These are phyloP conservation scores for Fusarium globosum DNA, from an alignment of 2,329 filamentous ascomycete species.

Conservation along the genomic window DNA sequence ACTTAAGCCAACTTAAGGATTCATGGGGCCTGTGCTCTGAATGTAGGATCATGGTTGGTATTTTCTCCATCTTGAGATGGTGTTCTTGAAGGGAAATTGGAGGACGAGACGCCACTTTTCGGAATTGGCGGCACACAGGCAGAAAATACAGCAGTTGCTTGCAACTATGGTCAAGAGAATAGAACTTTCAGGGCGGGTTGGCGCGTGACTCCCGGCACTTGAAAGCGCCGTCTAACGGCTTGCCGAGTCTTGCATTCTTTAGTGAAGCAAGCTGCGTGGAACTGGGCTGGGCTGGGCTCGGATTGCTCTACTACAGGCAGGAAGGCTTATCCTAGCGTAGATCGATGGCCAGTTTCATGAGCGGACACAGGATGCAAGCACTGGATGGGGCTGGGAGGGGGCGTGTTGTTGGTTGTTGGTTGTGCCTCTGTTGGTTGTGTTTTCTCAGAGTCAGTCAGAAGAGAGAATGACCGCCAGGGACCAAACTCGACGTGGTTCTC, in stretches of 20 bases:
- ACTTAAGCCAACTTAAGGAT: neutral
- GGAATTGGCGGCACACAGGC: slow-evolving; percentile 7
- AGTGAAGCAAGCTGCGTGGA: slow-evolving; percentile 11
- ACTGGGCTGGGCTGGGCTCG: neutral
- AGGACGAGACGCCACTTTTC: slow-evolving; percentile 15
- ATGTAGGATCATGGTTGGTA: neutral
- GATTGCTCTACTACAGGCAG: slow-evolving; percentile 10
- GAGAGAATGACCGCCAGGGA: neutral
- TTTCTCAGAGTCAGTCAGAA: neutral
- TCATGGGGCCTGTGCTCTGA: neutral
- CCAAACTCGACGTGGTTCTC: slow-evolving; percentile 2
- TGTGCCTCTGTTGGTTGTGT: slow-evolving; percentile 13
- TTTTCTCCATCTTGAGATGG: neutral
- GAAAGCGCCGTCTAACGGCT: slow-evolving; percentile 24
- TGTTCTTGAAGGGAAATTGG: slow-evolving; percentile 19
- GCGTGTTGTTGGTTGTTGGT: slow-evolving; percentile 1
- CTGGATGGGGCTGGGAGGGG: slow-evolving; percentile 7
- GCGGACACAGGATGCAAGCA: neutral
- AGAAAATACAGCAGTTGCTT: neutral
- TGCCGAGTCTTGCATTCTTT: slow-evolving; percentile 21
- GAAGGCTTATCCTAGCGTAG: slow-evolving; percentile 35
- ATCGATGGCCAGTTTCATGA: slow-evolving; percentile 36
- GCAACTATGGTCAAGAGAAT: neutral
- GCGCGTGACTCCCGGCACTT: slow-evolving; percentile 27
- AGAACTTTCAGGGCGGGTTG: slow-evolving; percentile 13